These are phyloP conservation scores for Aciculoconidium aculeatum DNA, from an alignment of 805 yeast species.

Conservation along the genomic window DNA sequence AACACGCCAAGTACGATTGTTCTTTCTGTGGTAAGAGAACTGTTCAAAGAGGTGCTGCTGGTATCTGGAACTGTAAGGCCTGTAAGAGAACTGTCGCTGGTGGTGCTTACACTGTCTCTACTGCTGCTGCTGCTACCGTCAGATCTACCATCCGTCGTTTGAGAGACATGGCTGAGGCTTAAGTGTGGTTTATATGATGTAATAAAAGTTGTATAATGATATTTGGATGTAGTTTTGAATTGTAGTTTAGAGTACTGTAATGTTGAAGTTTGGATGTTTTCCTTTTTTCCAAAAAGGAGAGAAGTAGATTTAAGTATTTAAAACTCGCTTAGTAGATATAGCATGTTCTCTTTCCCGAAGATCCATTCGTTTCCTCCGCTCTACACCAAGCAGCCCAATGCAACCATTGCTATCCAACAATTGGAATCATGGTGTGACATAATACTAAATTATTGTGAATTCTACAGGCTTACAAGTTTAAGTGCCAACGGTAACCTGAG, in stretches of 20 bases:
- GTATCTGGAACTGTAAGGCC: conserved; percentile 97
- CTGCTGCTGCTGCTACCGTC: conserved; percentile 99
- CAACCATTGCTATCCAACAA: conserved; percentile 72
- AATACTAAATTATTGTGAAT: conserved; percentile 55
- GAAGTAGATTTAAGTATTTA: conserved; percentile 5
- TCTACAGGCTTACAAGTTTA: conserved; percentile 34
- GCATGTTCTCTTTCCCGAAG: conserved; percentile 37
- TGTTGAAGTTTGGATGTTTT: too few species aligned
- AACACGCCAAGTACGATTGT: conserved; percentile 98
- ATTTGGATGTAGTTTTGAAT: too few species aligned
- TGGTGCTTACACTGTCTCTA: conserved; percentile 99
- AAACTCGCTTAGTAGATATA: too few species aligned
- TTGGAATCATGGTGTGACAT: conserved; percentile 70
- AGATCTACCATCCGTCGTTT: conserved; percentile 99
- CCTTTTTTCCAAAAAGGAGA: too few species aligned
- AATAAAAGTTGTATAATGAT: conserved; percentile 6
- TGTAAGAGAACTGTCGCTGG: conserved; percentile 98
- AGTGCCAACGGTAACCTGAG: conserved; percentile 25
- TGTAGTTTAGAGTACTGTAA: too few species aligned
- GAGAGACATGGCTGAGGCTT: conserved; percentile 99
- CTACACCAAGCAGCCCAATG: conserved; percentile 84
- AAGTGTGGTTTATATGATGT: conserved; percentile 41
- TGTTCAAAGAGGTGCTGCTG: conserved; percentile 95
- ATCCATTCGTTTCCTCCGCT: conserved; percentile 75
- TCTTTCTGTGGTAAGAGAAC: conserved; percentile 99